Evolutionary conservation across 768 basidiomycete species (phyloP).

Genomic region (Zangia roseola): DNA sequence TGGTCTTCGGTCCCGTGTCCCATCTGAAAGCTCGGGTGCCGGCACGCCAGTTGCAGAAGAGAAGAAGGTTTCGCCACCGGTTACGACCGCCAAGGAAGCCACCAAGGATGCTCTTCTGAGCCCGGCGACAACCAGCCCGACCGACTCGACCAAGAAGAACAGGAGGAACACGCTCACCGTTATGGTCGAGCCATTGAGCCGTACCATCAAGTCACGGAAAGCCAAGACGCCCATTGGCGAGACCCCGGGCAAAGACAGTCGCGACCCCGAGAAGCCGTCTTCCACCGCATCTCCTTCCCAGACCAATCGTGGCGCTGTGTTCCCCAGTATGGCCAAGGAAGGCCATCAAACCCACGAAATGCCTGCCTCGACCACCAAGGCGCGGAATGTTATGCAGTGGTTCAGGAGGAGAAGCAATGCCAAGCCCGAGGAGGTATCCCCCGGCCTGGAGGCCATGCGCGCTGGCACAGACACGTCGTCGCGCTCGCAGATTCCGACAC

Average conservation of each 20-base stretch:
- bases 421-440: conserved; percentile 29
- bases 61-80: conserved; percentile 11
- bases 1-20: conserved; percentile 39
- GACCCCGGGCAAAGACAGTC: conserved; percentile 45
- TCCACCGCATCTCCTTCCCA: conserved; percentile 31
- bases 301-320: conserved; percentile 23
- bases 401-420: conserved; percentile 74
- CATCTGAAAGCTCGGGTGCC: conserved; percentile 39
- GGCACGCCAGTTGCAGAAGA: conserved; percentile 20
- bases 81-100: conserved; percentile 16
- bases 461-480: conserved; percentile 26
- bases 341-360: conserved; percentile 37
- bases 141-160: conserved; percentile 49
- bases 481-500: conserved; percentile 31
- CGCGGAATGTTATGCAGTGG: conserved; percentile 98
- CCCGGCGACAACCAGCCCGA: conserved; percentile 31
- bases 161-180: conserved; percentile 83
- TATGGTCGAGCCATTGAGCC: conserved; percentile 77
- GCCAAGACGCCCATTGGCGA: conserved; percentile 34
- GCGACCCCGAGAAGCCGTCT: conserved; percentile 35
- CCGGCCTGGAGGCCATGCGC: conserved; percentile 11
- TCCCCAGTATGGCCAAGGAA: conserved; percentile 28
- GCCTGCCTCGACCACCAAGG: conserved; percentile 80
- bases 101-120: conserved; percentile 35
- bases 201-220: conserved; percentile 39